A percentile compares a stretch with the other conserved stretches of the same genome.
phyloP scores from a whole-genome alignment of 495 filamentous ascomycete genomes.

The Cercophora sp. region DNA sequence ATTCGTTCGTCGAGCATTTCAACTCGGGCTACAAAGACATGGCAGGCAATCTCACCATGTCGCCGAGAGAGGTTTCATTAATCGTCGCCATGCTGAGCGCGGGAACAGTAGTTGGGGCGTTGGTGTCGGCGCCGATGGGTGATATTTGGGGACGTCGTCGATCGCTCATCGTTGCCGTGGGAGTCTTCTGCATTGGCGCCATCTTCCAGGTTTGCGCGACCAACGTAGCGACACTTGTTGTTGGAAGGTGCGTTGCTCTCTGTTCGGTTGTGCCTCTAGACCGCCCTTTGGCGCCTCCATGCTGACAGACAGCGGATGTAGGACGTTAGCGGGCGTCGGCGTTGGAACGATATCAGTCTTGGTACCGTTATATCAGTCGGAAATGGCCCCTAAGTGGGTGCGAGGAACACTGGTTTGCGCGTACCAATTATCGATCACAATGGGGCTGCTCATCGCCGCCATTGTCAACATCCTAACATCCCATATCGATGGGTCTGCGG shows the following conservation, averaged over 20 bases:
- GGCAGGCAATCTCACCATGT: constrained; percentile 51
- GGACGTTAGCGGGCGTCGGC: constrained; percentile 71
- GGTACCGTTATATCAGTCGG: constrained; percentile 85
- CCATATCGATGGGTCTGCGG: constrained; percentile 55
- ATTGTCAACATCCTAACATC: constrained; percentile 77
- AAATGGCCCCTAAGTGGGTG: constrained; percentile 88
- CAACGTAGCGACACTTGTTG: constrained; percentile 55
- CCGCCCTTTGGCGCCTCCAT: too few species aligned
- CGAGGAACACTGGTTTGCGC: constrained; percentile 85
- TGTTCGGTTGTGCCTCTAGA: too few species aligned
- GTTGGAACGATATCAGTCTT: constrained; percentile 80
- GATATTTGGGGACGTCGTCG: constrained; percentile 73
- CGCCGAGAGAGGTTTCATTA: constrained; percentile 58
- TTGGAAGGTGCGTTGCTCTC: constrained; percentile 49
- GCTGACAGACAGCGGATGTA: constrained; percentile 22
- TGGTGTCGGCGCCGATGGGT: constrained; percentile 67
- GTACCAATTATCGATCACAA: constrained; percentile 87
- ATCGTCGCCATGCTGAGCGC: constrained; percentile 87
- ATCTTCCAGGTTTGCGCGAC: constrained; percentile 72
- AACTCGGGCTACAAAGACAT: constrained; percentile 57
- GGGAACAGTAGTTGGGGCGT: constrained; percentile 78
- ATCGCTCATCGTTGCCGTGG: constrained; percentile 64
- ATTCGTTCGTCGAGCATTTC: constrained; percentile 68
- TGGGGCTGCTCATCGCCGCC: constrained; percentile 77
- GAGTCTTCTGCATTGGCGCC: constrained; percentile 79